Percentiles rank a stretch among this genome's conserved stretches.
phyloP scores from a whole-genome alignment of 345 rosid species.

The Geranium brycei region DNA sequence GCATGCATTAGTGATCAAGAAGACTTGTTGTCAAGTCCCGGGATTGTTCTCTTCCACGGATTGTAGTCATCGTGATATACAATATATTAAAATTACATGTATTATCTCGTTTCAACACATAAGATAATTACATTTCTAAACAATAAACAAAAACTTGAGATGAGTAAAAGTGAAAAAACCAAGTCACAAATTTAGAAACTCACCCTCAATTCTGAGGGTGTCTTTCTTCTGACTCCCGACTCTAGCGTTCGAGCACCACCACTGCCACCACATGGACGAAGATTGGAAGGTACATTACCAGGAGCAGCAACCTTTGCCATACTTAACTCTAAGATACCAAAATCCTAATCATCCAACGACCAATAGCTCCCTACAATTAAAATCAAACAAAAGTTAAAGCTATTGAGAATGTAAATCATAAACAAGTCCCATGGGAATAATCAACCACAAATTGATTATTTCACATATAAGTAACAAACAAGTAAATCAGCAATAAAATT shows the following conservation, averaged over 20 bases:
- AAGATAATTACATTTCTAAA: not conserved
- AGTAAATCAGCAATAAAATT: no score
- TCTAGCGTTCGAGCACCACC: slow-evolving; percentile 31
- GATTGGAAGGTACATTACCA: slow-evolving; percentile 26
- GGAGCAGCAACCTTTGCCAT: slow-evolving; percentile 68
- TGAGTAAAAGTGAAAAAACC: not conserved
- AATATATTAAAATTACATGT: no score
- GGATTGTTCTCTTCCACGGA: not conserved
- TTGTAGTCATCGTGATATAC: not conserved
- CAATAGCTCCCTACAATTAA: not conserved
- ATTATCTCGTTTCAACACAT: not conserved
- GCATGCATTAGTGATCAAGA: no score
- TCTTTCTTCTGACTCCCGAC: slow-evolving; percentile 51
- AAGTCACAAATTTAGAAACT: slow-evolving; percentile 8
- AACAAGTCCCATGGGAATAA: no score
- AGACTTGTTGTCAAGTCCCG: no score
- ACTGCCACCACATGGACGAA: slow-evolving; percentile 24
- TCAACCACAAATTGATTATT: no score
- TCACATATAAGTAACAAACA: no score
- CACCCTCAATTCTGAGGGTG: slow-evolving; percentile 81
- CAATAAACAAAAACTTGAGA: no score
- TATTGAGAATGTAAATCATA: no score
- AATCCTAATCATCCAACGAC: not conserved
- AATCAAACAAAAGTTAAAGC: not conserved
- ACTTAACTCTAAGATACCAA: not conserved